Percentiles rank a stretch among this genome's conserved stretches.
Conservation (phyloP, 1,284 basidiomycete genomes). For the Ustilago vetiveriae region DNA sequence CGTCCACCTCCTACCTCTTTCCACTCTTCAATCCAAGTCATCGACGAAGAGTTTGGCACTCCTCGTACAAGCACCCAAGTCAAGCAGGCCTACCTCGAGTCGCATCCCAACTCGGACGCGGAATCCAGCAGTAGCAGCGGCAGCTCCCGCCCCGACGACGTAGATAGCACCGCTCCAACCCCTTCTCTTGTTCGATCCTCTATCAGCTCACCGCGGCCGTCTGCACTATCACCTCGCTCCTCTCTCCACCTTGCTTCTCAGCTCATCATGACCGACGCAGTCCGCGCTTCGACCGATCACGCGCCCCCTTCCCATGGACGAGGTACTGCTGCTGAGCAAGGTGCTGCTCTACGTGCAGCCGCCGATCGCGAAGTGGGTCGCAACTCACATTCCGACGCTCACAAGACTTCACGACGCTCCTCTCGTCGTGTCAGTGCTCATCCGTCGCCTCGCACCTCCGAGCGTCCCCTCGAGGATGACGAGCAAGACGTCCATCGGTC, state of each 20-base stretch:
- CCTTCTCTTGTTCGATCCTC: conserved; percentile 33
- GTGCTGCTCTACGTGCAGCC: conserved; percentile 44
- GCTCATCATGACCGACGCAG: conserved; percentile 16
- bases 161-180: conserved; percentile 15
- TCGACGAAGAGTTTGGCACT: conserved; percentile 40
- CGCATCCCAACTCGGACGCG: conserved; percentile 35
- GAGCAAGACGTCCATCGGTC: neutral
- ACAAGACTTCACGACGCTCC: conserved; percentile 18
- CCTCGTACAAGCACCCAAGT: conserved; percentile 43
- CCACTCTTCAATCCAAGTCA: conserved; percentile 40
- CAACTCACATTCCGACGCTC: neutral
- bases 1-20: conserved; percentile 42
- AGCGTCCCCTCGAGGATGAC: neutral
- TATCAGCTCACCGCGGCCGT: conserved; percentile 10
- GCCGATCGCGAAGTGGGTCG: conserved; percentile 29
- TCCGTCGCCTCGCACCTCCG: conserved; percentile 4
- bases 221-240: conserved; percentile 1
- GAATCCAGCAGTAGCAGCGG: conserved; percentile 12
- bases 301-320: conserved; percentile 29
- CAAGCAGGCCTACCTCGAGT: conserved; percentile 49
- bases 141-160: too few relatives aligned
- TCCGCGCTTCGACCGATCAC: conserved; percentile 5
- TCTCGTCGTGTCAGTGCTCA: conserved; percentile 20
- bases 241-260: neutral
- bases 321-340: conserved; percentile 49